Evolutionary conservation across 805 yeast genomes (phyloP), one percentile per base, ranked within the genome.

Genomic region (Cyberlindnera nakhonratchasimensis): DNA sequence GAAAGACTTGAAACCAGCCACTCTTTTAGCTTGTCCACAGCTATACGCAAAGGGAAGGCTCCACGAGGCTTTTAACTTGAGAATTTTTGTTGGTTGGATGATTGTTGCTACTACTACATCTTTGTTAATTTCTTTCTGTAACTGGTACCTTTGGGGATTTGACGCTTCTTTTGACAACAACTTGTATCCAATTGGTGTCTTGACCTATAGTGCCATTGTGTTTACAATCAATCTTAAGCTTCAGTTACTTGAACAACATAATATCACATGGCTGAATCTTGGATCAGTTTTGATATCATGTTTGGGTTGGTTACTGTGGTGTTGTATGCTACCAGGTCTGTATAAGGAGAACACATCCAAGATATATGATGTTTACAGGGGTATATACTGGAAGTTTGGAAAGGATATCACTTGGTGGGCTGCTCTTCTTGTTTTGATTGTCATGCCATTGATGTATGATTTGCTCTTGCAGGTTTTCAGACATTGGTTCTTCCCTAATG

Each of bases 21-120:
- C 98, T 0, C 70, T 93, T 40, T 61, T 91, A 39, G 93, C 98
- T 0, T 85, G 89, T 5, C 99, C 99, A 0, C 96, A 90, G 62
- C 68, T 93, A 21, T 93, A 93, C 59, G 54, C 79, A 2, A 79
- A 73, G 37, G 97, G 98, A 2, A 74, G 93, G 42, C 66, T 75
- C 29, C 84, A 80, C 51, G 75, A 80, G 57, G 82, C 81, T 3
- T 91, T 93, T 65, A 85, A 85, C 55, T 58, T 89, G 51, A 64
- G 63, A 40, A 67, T 86, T 5, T 89, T 90, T 50, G 42, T 87
- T 1, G 69, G 73, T 12, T 91, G 98, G 97, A 77, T 88, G 73
- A 35, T 80, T 5, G 61, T 84, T 35, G 96, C 93, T 0, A 76
- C 91, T 3, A 58, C 76, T 2, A 90, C 86, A 55, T 77, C 95